Percentiles rank a stretch among this genome's conserved stretches.
Evolutionary conservation across 345 rosid species (phyloP).

Genomic region (Hevea brasiliensis): DNA sequence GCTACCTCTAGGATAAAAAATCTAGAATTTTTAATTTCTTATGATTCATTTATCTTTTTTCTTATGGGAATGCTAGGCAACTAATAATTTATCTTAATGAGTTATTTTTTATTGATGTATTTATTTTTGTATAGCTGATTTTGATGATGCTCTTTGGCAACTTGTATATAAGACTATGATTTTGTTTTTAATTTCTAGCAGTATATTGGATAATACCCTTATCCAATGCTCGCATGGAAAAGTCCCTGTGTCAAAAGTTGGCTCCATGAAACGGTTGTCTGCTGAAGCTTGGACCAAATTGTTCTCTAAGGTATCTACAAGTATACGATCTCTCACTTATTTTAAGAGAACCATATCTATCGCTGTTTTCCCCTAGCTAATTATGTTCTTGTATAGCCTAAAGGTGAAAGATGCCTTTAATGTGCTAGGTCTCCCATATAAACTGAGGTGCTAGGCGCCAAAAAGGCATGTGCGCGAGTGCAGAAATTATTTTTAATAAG

Average conservation of each 20-base stretch:
- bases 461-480: not conserved
- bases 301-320: constrained; percentile 60
- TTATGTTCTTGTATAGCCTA: not conserved
- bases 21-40: not conserved
- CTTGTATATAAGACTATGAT: not conserved
- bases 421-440: not conserved
- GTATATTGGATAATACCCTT: constrained; percentile 67
- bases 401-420: not conserved
- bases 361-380: not conserved
- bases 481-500: not conserved
- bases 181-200: constrained; percentile 22
- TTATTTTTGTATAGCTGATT: not conserved
- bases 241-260: constrained; percentile 66
- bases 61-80: not conserved
- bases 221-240: constrained; percentile 84
- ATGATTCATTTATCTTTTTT: not conserved
- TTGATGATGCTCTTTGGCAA: not conserved
- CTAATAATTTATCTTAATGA: not conserved
- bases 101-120: not conserved
- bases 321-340: constrained; percentile 1
- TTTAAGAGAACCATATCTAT: not conserved
- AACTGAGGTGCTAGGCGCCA: not conserved
- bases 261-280: constrained; percentile 76
- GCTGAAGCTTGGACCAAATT: constrained; percentile 73
- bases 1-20: not conserved